Evolutionary conservation across 306 rosid species (phyloP), one percentile per base, ranked within the genome.

Genomic region (Comarum palustre): DNA sequence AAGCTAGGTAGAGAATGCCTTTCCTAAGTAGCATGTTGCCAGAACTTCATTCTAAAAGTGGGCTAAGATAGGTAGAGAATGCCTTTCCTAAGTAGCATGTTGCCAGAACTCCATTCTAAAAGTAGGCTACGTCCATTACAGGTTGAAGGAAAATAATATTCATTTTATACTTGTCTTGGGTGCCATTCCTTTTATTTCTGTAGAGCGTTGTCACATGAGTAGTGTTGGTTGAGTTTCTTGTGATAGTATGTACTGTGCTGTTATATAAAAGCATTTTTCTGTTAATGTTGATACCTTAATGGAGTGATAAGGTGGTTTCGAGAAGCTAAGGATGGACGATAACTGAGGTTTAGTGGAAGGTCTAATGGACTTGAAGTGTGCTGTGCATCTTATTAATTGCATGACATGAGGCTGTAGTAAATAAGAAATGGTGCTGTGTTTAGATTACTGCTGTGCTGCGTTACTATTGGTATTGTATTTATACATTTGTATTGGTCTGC

Each of bases 401-500:
- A 39, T 16, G n/a, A 3, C 27, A 1, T 42, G 66, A 42, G 58
- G 20, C 47, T 43, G 10, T 59, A 15, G 75, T 54, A 17, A 34
- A 9, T 41, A 27, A 15, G 4, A 6, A 17, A 27, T 17, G 5
- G 8, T 11, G 68, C 29, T 4, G 39, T 72, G 9, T 20, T 15
- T 38, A 38, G 66, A 55, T 55, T 17, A 9, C 31, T 9, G 25
- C 36, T 68, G 15, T 68, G 42, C n/a, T 47, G 19, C n/a, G 42
- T 31, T 47, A 10, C 24, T 25, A 24, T 47, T 31, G 25, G 32
- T 41, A 67, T 24, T 78, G 4, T 64, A 43, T 36, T 41, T 63
- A 38, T 54, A 69, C 17, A 25, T 69, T 64, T 81, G 69, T 68
- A 52, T 52, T 58, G 63, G 38, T 58, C 46, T 86, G 84, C 90